phyloP scores from a whole-genome alignment of 495 filamentous ascomycete genomes.

The Neurospora sp. region DNA sequence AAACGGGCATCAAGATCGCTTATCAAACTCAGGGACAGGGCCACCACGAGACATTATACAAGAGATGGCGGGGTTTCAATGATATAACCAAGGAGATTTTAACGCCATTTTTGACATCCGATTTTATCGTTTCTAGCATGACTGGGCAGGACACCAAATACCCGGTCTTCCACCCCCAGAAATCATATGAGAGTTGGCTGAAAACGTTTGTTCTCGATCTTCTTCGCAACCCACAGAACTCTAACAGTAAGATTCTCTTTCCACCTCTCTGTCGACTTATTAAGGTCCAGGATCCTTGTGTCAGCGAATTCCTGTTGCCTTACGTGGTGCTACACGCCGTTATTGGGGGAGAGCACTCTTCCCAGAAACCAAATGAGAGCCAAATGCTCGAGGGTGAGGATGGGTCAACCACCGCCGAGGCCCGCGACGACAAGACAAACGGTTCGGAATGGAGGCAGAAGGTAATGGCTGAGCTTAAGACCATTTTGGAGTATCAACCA shows the following conservation, averaged over 20 bases:
- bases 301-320: constrained; percentile 77
- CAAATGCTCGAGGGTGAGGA: background rate
- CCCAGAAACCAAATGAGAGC: background rate
- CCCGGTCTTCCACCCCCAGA: constrained; percentile 58
- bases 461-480: constrained; percentile 59
- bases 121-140: constrained; percentile 57
- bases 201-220: constrained; percentile 70
- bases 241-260: constrained; percentile 65
- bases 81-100: constrained; percentile 66
- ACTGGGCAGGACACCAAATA: constrained; percentile 49
- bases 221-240: constrained; percentile 57
- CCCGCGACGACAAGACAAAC: constrained; percentile 21
- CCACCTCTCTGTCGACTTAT: constrained; percentile 70
- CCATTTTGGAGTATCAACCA: constrained; percentile 55
- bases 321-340: constrained; percentile 74
- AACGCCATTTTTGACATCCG: constrained; percentile 76
- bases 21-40: constrained; percentile 19
- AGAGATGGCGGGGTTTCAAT: constrained; percentile 67
- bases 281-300: constrained; percentile 69
- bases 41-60: constrained; percentile 29
- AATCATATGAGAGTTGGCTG: constrained; percentile 73
- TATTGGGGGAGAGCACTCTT: constrained; percentile 35
- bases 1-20: constrained; percentile 57
- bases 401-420: background rate
- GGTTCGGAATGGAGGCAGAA: constrained; percentile 53